Base-by-base conservation (phyloP, 495 filamentous ascomycete genomes). In the Aspergillus affinis region DNA sequence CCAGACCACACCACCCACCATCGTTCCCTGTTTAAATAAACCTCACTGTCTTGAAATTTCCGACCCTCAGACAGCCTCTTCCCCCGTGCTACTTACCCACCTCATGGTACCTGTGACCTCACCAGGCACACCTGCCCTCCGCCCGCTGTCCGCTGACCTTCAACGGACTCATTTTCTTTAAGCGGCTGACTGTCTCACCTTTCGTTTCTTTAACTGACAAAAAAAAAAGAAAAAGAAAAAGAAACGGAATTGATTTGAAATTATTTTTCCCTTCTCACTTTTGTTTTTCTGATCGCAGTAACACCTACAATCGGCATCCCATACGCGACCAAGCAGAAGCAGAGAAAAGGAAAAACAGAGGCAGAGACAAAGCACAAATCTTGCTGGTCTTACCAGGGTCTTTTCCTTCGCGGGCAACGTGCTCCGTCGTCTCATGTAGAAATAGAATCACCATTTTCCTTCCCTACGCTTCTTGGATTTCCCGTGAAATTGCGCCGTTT, bases 71-170 rank as follows among this genome's bases (percentile, higher is more conserved):
- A 50, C 64, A 41, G 50, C 63, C 56, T 63, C 56, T 51, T 26
- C 23, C 36, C 36, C 36, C 36, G 36, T 41, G 36, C 36, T 41
- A 41, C 36, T 15, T 41, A 41, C 36, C 36, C 36, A 41, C 68
- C 67, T 64, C 65, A 70, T 71, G 71, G 67, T 69, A 68, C 69
- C 69, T 71, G 74, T 71, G 71, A 70, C 64, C 59, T 68, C 59
- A 61, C 69, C 65, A 73, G 74, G 71, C 74, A 74, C 71, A 74
- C 71, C 69, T 75, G 71, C 70, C 70, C 68, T 69, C 67, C 68
- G 49, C 48, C 61, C 56, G 51, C 53, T 54, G 51, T 52, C 65
- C 61, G 62, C 65, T 67, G 65, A 67, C 65, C 48, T 36, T 48
- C 13, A 29, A 51, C 52, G 6, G 53, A 45, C 45, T 60, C 50